These are phyloP conservation scores for Turnera subulata DNA, from an alignment of 345 rosid species.

Conservation along the genomic window DNA sequence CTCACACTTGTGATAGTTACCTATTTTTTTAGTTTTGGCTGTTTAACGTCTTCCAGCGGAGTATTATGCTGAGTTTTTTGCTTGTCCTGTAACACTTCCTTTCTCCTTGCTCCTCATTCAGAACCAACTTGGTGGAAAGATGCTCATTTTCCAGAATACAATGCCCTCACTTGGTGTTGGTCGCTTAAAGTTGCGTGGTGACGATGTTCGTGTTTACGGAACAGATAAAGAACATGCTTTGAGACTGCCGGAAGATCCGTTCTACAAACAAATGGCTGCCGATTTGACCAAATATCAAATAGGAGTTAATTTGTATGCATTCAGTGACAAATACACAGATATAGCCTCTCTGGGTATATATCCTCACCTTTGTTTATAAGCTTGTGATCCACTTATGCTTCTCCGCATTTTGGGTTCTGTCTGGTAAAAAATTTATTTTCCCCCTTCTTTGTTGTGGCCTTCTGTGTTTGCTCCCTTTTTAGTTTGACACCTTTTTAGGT, in stretches of 20 bases:
- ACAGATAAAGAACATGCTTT: conserved; percentile 85
- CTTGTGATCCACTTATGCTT: too few species aligned
- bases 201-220: conserved; percentile 91
- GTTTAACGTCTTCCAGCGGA: too few species aligned
- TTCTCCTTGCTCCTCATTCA: conserved; percentile 19
- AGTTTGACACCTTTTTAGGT: too few species aligned
- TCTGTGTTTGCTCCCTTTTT: too few species aligned
- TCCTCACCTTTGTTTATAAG: neutral
- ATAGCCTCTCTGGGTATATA: conserved; percentile 86
- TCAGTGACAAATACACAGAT: conserved; percentile 88
- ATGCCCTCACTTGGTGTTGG: conserved; percentile 97
- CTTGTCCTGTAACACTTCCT: conserved; percentile 11
- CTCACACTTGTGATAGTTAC: neutral
- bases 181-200: conserved; percentile 89
- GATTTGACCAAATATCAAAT: conserved; percentile 96
- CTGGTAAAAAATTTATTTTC: too few species aligned
- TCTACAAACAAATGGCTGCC: conserved; percentile 98
- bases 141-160: conserved; percentile 85
- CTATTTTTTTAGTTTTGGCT: neutral
- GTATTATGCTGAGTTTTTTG: neutral
- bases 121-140: conserved; percentile 95
- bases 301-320: conserved; percentile 85
- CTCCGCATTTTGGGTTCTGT: too few species aligned
- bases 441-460: too few species aligned
- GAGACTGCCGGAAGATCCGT: conserved; percentile 88